Percentiles rank a stretch among this genome's conserved stretches.
phyloP scores from a whole-genome alignment of 495 filamentous ascomycete species.

The Xylaria telfairii region DNA sequence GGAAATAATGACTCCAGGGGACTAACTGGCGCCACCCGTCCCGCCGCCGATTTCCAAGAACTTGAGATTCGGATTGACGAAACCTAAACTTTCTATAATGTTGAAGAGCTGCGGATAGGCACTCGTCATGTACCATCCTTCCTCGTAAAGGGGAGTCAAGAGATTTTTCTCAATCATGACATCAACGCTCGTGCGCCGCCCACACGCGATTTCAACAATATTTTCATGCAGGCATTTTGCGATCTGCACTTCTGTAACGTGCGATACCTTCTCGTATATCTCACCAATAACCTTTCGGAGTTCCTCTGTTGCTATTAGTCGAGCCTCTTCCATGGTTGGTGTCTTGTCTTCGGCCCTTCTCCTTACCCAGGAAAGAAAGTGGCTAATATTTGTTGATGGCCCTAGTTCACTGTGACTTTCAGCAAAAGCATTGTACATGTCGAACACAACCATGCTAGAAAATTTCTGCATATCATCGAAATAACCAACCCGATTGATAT shows the following conservation, averaged over 20 bases:
- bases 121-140: slow-evolving; percentile 34
- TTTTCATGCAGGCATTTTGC: slow-evolving; percentile 31
- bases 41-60: slow-evolving; percentile 51
- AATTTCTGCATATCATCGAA: neutral
- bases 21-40: too few relatives aligned
- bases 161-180: slow-evolving; percentile 43
- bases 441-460: slow-evolving; percentile 2
- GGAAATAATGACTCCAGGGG: too few relatives aligned
- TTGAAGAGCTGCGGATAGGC: slow-evolving; percentile 31
- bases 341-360: neutral
- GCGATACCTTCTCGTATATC: neutral
- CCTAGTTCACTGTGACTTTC: neutral
- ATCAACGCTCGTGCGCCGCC: slow-evolving; percentile 48
- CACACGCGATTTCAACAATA: slow-evolving; percentile 43
- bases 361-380: slow-evolving; percentile 27
- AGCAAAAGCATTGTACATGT: slow-evolving; percentile 2
- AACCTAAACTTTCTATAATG: slow-evolving; percentile 31
- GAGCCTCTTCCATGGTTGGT: neutral
- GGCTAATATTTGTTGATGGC: slow-evolving; percentile 2
- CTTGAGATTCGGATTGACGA: slow-evolving; percentile 44
- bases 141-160: slow-evolving; percentile 45
- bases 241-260: neutral
- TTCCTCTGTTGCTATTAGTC: neutral
- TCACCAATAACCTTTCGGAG: neutral
- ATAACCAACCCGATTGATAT: slow-evolving; percentile 1